Conservation (phyloP, 1,139 yeast species). For the Yamadazyma siamensis region DNA sequence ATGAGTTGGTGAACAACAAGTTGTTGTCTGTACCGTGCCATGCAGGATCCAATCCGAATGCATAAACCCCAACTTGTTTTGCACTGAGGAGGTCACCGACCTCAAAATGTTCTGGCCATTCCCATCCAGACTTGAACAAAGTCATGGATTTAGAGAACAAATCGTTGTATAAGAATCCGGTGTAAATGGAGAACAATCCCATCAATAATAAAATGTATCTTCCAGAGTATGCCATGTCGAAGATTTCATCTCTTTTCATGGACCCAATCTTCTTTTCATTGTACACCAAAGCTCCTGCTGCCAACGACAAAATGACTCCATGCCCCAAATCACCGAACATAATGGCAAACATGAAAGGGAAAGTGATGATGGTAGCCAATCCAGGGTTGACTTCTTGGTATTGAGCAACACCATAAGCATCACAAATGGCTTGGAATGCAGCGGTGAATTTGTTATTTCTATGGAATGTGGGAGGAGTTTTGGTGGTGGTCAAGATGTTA, state of each 20-base stretch:
- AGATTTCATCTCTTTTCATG: constrained; percentile 72
- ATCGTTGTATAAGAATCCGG: constrained; percentile 76
- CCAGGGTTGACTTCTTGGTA: constrained; percentile 82
- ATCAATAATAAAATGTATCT: constrained; percentile 69
- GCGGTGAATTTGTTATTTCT: constrained; percentile 72
- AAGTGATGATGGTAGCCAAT: constrained; percentile 72
- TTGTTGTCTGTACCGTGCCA: constrained; percentile 86
- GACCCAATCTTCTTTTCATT: constrained; percentile 57
- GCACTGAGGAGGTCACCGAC: constrained; percentile 49
- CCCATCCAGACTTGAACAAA: constrained; percentile 70
- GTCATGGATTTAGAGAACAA: constrained; percentile 76
- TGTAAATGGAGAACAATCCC: constrained; percentile 78
- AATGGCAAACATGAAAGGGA: constrained; percentile 84
- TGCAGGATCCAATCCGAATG: constrained; percentile 68
- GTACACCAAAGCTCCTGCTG: constrained; percentile 56
- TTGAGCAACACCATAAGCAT: constrained; percentile 76
- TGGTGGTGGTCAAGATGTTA: constrained; percentile 61
- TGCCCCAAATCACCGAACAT: constrained; percentile 90
- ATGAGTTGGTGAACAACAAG: constrained; percentile 69
- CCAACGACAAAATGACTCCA: constrained; percentile 62
- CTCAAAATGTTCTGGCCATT: constrained; percentile 60
- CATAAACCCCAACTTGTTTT: constrained; percentile 58
- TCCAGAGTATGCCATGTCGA: constrained; percentile 78
- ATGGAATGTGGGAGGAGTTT: constrained; percentile 76
- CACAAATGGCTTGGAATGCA: constrained; percentile 75